Percentiles rank a stretch among this genome's conserved stretches.
Evolutionary conservation across 441 rosid species (phyloP).

Genomic region (Pelargonium australe): DNA sequence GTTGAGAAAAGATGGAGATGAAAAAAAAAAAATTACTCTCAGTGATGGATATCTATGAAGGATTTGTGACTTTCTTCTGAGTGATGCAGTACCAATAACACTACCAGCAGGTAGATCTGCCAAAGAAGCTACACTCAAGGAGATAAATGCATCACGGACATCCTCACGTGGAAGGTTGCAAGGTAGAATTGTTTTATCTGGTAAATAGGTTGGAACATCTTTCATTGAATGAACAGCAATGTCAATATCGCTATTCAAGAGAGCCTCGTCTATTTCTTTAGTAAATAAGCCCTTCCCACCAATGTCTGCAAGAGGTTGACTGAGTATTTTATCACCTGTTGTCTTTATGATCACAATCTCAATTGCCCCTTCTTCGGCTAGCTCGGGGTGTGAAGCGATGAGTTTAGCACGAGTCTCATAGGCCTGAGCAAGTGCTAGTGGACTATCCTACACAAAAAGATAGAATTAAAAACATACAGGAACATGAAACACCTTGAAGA

Average conservation of each 20-base stretch:
- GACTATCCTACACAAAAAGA: slow-evolving; percentile 53
- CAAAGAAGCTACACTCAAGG: slow-evolving; percentile 48
- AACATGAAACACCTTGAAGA: not conserved
- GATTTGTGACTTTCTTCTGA: slow-evolving; percentile 87
- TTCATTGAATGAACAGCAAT: slow-evolving; percentile 98
- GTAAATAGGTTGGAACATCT: slow-evolving; percentile 91
- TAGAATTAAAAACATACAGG: slow-evolving; percentile 1
- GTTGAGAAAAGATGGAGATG: not conserved
- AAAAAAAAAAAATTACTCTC: slow-evolving; percentile 28
- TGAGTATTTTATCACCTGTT: slow-evolving; percentile 84
- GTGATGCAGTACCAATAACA: slow-evolving; percentile 89
- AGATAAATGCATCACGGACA: slow-evolving; percentile 90
- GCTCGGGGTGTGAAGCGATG: slow-evolving; percentile 60
- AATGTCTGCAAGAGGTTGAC: slow-evolving; percentile 93
- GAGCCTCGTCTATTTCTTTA: slow-evolving; percentile 90
- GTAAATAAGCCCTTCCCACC: slow-evolving; percentile 98
- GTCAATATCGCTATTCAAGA: slow-evolving; percentile 77
- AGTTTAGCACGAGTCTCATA: slow-evolving; percentile 79
- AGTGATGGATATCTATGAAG: slow-evolving; percentile 81
- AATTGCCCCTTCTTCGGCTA: slow-evolving; percentile 83
- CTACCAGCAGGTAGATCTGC: slow-evolving; percentile 85
- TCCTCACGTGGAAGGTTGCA: slow-evolving; percentile 92
- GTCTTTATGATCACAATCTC: slow-evolving; percentile 87
- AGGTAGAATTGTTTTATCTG: slow-evolving; percentile 72
- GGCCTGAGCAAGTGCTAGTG: slow-evolving; percentile 95